Evolutionary conservation across 2,329 filamentous ascomycete genomes (phyloP).

Genomic region (Talaromyces sp.): DNA sequence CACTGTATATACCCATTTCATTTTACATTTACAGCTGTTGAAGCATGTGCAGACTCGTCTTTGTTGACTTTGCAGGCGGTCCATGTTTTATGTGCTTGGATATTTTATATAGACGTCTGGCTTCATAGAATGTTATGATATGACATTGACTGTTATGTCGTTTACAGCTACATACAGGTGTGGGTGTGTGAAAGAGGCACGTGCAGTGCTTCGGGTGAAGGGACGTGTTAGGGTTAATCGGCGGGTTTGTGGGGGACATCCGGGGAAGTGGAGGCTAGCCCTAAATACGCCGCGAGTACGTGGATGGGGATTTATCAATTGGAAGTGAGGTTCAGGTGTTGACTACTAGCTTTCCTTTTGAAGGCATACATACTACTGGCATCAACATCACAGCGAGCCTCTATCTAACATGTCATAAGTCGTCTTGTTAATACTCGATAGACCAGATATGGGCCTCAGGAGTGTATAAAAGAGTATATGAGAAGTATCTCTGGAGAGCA

Average conservation of each 20-base stretch:
- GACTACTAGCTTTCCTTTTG: neutral
- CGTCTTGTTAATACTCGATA: neutral
- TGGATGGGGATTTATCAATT: neutral
- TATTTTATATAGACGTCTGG: constrained; percentile 7
- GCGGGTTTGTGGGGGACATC: neutral
- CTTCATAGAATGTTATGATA: constrained; percentile 8
- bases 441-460: neutral
- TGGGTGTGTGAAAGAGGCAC: neutral
- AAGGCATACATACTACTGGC: neutral
- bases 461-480: neutral
- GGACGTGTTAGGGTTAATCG: neutral
- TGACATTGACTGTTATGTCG: neutral
- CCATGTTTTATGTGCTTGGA: neutral
- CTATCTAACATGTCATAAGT: no score
- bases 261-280: neutral
- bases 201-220: neutral
- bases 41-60: neutral
- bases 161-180: no score
- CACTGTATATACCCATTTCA: constrained; percentile 5
- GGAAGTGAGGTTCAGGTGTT: neutral
- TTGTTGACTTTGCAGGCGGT: neutral
- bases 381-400: no score
- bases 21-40: neutral
- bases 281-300: neutral
- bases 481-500: neutral